Conservation (phyloP, 108 stramenopile genomes). For the Cyclotella atomus region DNA sequence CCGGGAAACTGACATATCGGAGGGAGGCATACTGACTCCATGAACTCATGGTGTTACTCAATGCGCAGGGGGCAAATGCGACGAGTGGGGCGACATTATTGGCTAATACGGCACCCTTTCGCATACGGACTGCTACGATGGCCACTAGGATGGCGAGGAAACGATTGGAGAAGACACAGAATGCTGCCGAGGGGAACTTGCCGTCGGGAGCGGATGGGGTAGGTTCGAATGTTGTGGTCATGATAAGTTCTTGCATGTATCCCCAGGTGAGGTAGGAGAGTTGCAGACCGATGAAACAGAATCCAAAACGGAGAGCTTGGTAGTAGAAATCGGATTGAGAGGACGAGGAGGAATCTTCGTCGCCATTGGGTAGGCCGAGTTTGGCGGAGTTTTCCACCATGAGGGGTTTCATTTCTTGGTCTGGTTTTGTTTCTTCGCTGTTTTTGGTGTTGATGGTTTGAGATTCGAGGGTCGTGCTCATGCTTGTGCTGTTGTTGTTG, state of each 20-base stretch:
- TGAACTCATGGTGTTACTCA: constrained; percentile 94
- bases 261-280: constrained; percentile 91
- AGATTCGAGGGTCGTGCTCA: no score
- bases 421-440: no score
- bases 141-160: constrained; percentile 96
- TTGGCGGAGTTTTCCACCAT: no score
- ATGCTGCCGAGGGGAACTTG: constrained; percentile 92
- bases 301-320: constrained; percentile 41
- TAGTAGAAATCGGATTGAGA: no score
- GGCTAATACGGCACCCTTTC: constrained; percentile 77
- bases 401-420: no score
- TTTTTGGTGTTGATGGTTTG: no score
- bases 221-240: constrained; percentile 91
- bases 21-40: constrained; percentile 98
- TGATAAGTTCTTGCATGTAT: constrained; percentile 97
- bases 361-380: no score
- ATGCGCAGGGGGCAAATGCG: constrained; percentile 94
- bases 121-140: constrained; percentile 77
- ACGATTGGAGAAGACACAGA: constrained; percentile 97
- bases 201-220: constrained; percentile 79
- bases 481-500: no score
- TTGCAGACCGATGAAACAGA: constrained; percentile 75
- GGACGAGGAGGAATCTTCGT: no score
- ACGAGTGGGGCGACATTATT: constrained; percentile 87
- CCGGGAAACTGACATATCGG: constrained; percentile 97